Base-by-base conservation (phyloP, 2,329 filamentous ascomycete species). In the Calonectria leucothoes region DNA sequence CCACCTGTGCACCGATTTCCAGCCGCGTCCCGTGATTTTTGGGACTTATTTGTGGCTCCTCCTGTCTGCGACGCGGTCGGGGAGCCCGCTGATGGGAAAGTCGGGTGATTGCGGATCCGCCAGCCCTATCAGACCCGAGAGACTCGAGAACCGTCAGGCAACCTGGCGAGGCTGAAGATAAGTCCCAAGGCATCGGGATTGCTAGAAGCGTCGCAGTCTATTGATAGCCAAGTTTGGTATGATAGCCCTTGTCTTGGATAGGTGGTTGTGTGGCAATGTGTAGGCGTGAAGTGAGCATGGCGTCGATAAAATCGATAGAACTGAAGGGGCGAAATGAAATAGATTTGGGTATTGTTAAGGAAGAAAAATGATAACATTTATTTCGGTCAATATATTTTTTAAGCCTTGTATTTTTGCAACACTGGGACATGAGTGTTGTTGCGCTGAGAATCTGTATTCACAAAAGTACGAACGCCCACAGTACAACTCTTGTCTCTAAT, bases 21-120 rank as follows among this genome's bases (percentile, higher is more conserved):
- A 37, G 45, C 35, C 52, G 45, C 42, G 65, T 72, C 70, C 70
- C 70, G 70, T 72, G 65, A 72, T 72, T 69, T 35, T 42, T 6
- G 45, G 45, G 52, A 27, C 20, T 57, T 65, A 55, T 33, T 37
- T 57, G 57, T 57, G 64, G 57, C 45, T 29, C 48, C 65, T 72
- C 64, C 63, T n/a, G n/a, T n/a, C n/a, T n/a, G 64, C 70, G 64
- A 57, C 33, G 25, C 52, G 45, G 39, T 72, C 66, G 57, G 57
- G 37, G 20, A 33, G 55, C 10, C 49, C 65, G 65, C 57, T 29
- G n/a, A 61, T 35, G 31, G 55, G 39, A 27, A 27, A 52, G 42
- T 71, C 69, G 51, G 64, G 52, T 61, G 69, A 71, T 55, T 48
- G 69, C 63, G 69, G 64, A 63, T 45, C 57, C 45, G 15, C 31